Evolutionary conservation across 208 protist genomes (phyloP), one percentile per base, ranked within the genome.

Genomic region (Leptomonas seymouri): DNA sequence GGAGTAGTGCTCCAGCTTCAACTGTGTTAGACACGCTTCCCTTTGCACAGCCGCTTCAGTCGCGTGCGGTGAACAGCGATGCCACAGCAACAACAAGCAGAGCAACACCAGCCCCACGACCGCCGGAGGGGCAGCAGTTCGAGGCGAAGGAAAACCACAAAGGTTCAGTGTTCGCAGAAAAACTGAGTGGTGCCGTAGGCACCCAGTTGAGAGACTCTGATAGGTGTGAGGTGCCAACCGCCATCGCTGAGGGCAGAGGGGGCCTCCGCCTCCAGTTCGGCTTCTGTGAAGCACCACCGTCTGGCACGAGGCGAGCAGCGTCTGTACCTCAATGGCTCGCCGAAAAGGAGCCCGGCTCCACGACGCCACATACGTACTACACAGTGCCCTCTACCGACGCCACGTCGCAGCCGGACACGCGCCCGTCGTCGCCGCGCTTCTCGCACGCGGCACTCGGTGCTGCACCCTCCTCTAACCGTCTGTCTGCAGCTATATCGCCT

Each of bases 351-450:
- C 16, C n/a, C 20, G 16, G 8, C 8, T 2, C 48, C 16, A 21
- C 9, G 48, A 6, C 16, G 23, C 48, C 51, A 20, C 51, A 31
- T 23, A 23, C 27, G 16, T 62, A 49, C 23, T 41, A 41, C 8
- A 50, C 41, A 1, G 56, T 41, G 1, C 31, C 39, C 16, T n/a
- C 56, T 1, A 49, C 41, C 14, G 56, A 62, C 25, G 34, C 42
- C 7, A 11, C 28, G 21, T 27, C 58, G 44, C 58, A 42, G 58
- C 58, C 44, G 16, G 44, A 53, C 58, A 64, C 46, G 0, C 46
- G 46, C 21, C 46, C 60, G 15, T 55, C 60, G 18, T 42, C 60
- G 31, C 46, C 44, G 31, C 45, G 20, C 21, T 21, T 63, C 58
- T 53, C 58, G 1, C 8, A 63, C 58, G 58, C 4, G 25, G 0